Evolutionary conservation across 192 early-diverging fungal genomes (phyloP).

Genomic region (Coemansia sp.): DNA sequence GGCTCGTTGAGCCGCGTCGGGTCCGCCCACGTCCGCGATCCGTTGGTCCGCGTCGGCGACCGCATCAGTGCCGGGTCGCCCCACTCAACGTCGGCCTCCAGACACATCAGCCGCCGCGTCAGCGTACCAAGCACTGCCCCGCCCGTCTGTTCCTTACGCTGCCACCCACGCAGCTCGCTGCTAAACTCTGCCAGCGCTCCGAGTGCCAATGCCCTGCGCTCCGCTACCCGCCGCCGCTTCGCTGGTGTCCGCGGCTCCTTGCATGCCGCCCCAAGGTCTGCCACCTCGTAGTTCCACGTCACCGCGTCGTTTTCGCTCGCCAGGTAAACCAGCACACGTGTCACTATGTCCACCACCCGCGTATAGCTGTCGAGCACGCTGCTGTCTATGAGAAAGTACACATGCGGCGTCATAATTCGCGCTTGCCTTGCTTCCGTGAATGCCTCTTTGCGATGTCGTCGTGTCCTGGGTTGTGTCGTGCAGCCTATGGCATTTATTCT

Average conservation of each 20-base stretch:
- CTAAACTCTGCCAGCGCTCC: conserved; percentile 14
- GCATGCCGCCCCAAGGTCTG: conserved; percentile 22
- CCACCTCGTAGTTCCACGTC: conserved; percentile 53
- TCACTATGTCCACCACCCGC: conserved; percentile 14
- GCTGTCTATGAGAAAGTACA: conserved; percentile 53
- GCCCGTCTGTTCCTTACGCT: not conserved
- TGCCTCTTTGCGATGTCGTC: not conserved
- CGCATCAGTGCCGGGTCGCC: conserved; percentile 51
- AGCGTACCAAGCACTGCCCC: conserved; percentile 14
- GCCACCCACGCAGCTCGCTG: conserved; percentile 5
- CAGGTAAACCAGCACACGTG: conserved; percentile 43
- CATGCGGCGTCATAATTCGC: conserved; percentile 37
- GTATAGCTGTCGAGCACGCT: conserved; percentile 1
- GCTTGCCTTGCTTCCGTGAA: not conserved
- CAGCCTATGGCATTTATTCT: not conserved
- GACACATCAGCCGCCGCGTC: conserved; percentile 43
- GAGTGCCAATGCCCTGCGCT: conserved; percentile 20
- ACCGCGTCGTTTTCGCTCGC: conserved; percentile 26
- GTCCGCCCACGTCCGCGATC: conserved; percentile 35
- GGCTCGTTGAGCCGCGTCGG: conserved; percentile 49
- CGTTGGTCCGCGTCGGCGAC: conserved; percentile 31
- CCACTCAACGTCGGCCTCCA: conserved; percentile 56
- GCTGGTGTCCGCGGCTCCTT: conserved; percentile 15
- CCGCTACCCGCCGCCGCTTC: conserved; percentile 26
- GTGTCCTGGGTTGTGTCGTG: not conserved